Evolutionary conservation across 73 alveolate genomes (phyloP), one percentile per base, ranked within the genome.

Genomic region (Paraurostyla sp.): DNA sequence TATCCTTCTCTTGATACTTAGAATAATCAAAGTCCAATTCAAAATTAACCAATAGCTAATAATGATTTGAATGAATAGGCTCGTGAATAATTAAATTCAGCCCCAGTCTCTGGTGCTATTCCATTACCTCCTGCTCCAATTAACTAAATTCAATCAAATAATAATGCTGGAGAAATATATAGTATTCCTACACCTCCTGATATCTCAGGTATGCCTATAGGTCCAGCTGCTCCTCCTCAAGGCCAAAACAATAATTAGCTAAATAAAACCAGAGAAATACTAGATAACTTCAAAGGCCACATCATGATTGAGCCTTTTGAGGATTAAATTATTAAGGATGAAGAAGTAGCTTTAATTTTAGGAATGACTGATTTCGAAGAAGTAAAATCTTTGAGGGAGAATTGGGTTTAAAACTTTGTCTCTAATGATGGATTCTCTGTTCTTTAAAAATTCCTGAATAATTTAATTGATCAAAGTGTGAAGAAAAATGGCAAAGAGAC

Each of bases 21-120:
- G 20, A 73, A 43, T 48, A 45, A 23, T 45, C 41, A n/a, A 13
- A 48, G 52, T n/a, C n/a, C 71, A 73, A 73, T 65, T 6, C 6
- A 13, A 43, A 15, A 46, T 46, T 46, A 15, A 46, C 23, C 23
- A 46, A 46, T 13, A 46, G 57, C 57, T 18, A 46, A 46, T 46
- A 71, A 73, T 46, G 30, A 73, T 20, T 36, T 48, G 49, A 49
- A 73, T 73, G 71, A 73, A 30, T 30, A 73, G 50, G 4, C 9
- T 1, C 4, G 71, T 20, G 71, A 73, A 6, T 11, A 23, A 3
- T 18, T 25, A 48, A 73, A 43, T 48, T 52, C 86, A 6, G 71
- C 60, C 13, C 87, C 87, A 2, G 30, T 43, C 33, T 50, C 87
- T 27, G 87, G 71, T 9, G 89, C 89, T 30, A 78, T 78, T 0